Conservation (phyloP, 306 rosid genomes). For the Ammopiptanthus mongolicus region DNA sequence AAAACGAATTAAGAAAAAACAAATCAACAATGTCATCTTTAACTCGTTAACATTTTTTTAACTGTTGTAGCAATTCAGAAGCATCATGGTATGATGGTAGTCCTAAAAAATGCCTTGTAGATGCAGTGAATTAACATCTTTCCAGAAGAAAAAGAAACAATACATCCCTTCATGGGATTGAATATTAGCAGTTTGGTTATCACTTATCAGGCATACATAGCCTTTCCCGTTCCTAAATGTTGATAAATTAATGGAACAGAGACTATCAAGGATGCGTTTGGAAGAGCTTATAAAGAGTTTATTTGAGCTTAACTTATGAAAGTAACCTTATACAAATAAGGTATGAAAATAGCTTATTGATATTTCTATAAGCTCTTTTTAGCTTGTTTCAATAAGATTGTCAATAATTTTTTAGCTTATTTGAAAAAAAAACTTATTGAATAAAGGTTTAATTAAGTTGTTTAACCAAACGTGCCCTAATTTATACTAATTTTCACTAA, state of each 20-base stretch:
- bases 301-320: too few relatives aligned
- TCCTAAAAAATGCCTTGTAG: neutral
- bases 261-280: too few relatives aligned
- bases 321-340: too few relatives aligned
- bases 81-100: neutral
- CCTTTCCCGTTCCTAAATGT: neutral
- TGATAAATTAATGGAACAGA: neutral
- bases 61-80: constrained; percentile 1
- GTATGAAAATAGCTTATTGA: too few relatives aligned
- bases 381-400: too few relatives aligned
- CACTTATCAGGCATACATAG: neutral
- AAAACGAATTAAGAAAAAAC: constrained; percentile 25
- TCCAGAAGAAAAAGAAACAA: neutral
- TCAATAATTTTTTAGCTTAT: too few relatives aligned
- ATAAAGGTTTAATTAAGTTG: too few relatives aligned
- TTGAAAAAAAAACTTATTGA: too few relatives aligned
- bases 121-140: neutral
- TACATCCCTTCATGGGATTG: neutral
- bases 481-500: too few relatives aligned
- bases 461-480: too few relatives aligned
- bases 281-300: too few relatives aligned
- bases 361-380: too few relatives aligned
- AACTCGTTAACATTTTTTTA: neutral
- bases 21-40: constrained; percentile 23
- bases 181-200: neutral